Evolutionary conservation across 805 yeast genomes (phyloP), one percentile per base, ranked within the genome.

Genomic region (Jamesozyma spencerorum): DNA sequence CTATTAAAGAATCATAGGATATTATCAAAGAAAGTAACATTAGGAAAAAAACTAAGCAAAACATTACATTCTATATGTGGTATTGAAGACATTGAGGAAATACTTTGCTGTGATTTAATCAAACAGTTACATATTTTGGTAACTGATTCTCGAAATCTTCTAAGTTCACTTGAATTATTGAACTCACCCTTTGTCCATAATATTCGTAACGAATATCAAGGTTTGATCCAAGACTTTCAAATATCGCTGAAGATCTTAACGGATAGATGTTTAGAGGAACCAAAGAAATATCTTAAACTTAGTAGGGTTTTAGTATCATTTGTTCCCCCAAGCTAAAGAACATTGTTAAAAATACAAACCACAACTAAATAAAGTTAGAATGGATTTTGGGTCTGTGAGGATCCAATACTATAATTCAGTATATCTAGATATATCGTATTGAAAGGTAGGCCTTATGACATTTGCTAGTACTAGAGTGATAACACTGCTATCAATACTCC

Each of bases 181-280:
- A 49, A 49, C 13, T 58, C 64, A 2, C 58, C 63, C 13, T 47
- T 51, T 31, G 41, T 57, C 15, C 51, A 47, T 32, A 56, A 56
- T 34, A 29, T 56, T 22, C 49, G 55, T 26, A 56, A 57, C 34
- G 63, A 56, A 34, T 55, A 53, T 38, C 60, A 55, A 27, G 55
- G 58, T 11, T 42, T 58, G n/a, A 39, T 57, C 13, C 57, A 51
- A 31, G 55, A 52, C 15, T 57, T 55, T 24, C 61, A 54, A 36
- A 44, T 53, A 5, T 55, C 60, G 14, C 41, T 58, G 15, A 56
- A 55, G 40, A 47, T 54, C 2, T 38, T 57, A n/a, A 51, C 54
- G 4, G 57, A 54, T 10, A 48, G 34, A 34, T 57, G 62, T 34
- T 38, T 54, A 6, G 47, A 42, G 13, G 47, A 49, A 34, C 44